Percentiles rank a stretch among this genome's conserved stretches.
Conservation (phyloP, 1,284 basidiomycete species). For the Salmacisia buchloeana region DNA sequence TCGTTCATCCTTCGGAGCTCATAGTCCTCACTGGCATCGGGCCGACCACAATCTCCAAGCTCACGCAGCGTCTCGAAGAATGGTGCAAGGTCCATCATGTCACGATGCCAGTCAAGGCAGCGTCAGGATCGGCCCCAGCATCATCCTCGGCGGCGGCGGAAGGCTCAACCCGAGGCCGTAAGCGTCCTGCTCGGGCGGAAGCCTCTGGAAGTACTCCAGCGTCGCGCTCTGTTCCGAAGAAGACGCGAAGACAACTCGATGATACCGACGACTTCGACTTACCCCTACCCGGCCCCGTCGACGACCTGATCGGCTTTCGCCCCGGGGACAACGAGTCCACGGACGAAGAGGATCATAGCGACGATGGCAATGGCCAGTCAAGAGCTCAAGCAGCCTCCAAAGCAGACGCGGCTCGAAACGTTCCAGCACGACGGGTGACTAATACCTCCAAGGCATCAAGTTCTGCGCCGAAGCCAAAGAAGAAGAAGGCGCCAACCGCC, state of each 20-base stretch:
- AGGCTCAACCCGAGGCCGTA: too few relatives aligned
- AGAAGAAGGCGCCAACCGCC: conserved; percentile 1
- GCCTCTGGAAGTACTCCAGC: too few relatives aligned
- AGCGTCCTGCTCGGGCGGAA: not conserved
- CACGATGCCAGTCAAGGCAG: conserved; percentile 20
- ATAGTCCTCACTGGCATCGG: conserved; percentile 37
- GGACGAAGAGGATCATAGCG: not conserved
- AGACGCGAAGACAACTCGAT: not conserved
- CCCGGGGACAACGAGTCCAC: conserved; percentile 7
- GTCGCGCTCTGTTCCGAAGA: not conserved
- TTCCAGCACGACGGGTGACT: too few relatives aligned
- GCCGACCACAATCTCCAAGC: conserved; percentile 32
- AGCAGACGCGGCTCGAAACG: not conserved
- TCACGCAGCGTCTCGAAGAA: conserved; percentile 29
- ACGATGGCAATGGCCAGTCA: not conserved
- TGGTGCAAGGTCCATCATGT: conserved; percentile 33
- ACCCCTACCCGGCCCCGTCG: not conserved
- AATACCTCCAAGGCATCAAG: not conserved
- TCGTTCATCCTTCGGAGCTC: conserved; percentile 38
- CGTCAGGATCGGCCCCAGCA: not conserved
- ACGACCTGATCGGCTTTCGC: not conserved
- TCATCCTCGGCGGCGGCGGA: not conserved
- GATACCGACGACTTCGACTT: not conserved
- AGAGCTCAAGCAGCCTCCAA: not conserved
- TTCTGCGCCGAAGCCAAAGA: conserved; percentile 5